phyloP scores from a whole-genome alignment of 1,284 basidiomycete species.

The Papiliotrema terrestris region DNA sequence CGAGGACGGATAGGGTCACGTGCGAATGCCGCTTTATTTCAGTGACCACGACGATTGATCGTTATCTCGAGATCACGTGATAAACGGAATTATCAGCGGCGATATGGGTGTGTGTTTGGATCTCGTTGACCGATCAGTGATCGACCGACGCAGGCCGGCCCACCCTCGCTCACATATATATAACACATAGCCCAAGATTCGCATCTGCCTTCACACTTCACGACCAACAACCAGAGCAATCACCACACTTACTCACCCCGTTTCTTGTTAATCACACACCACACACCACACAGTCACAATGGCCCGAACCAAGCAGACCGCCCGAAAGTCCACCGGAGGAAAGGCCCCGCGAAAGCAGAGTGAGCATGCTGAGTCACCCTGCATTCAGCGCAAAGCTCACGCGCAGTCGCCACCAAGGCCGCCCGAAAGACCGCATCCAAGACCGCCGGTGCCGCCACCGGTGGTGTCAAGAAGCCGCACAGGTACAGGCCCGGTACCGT shows the following conservation, averaged over 20 bases:
- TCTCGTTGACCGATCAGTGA: too few species aligned
- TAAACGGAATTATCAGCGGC: too few species aligned
- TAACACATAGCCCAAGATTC: constrained; percentile 13
- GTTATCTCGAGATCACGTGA: too few species aligned
- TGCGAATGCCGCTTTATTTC: too few species aligned
- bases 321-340: constrained; percentile 62
- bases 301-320: constrained; percentile 57
- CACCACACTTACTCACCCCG: constrained; percentile 26
- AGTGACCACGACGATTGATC: too few species aligned
- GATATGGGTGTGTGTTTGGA: too few species aligned
- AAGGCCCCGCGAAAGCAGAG: constrained; percentile 57
- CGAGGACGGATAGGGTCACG: too few species aligned
- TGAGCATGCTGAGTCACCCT: constrained; percentile 49
- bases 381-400: constrained; percentile 52
- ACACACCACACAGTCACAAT: constrained; percentile 20
- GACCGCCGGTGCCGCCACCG: constrained; percentile 57
- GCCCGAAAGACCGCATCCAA: constrained; percentile 53
- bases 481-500: constrained; percentile 58
- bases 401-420: constrained; percentile 55
- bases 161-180: too few species aligned
- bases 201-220: too few species aligned
- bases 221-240: constrained; percentile 3
- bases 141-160: too few species aligned
- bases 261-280: constrained; percentile 7
- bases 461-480: constrained; percentile 62